Conservation (phyloP, 345 rosid species). For the Leavenworthia alabamica region DNA sequence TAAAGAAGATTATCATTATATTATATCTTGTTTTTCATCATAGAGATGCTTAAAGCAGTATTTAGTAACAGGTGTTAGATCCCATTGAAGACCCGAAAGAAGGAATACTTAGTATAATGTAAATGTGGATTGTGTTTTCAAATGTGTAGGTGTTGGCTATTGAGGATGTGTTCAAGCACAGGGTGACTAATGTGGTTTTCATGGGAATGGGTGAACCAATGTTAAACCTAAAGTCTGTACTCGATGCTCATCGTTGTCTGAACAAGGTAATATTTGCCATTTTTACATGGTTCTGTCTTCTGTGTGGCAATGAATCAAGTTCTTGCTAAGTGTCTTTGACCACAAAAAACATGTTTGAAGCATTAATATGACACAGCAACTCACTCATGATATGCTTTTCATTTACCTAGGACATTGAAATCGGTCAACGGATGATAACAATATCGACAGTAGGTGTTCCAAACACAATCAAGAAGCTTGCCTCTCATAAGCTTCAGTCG, state of each 20-base stretch:
- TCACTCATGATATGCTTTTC: conserved; percentile 1
- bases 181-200: conserved; percentile 93
- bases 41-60: background rate
- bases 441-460: conserved; percentile 97
- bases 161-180: conserved; percentile 80
- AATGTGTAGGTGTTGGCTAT: conserved; percentile 68
- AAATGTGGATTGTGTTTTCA: background rate
- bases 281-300: background rate
- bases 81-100: background rate
- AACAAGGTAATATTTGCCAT: conserved; percentile 55
- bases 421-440: conserved; percentile 97
- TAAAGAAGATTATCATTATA: background rate
- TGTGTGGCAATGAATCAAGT: background rate
- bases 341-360: background rate
- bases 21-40: background rate
- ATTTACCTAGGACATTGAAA: conserved; percentile 69
- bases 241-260: conserved; percentile 85
- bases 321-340: conserved; percentile 1
- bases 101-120: background rate
- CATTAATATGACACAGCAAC: background rate
- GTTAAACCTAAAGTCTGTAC: conserved; percentile 86
- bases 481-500: conserved; percentile 89
- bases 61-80: background rate
- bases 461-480: conserved; percentile 84
- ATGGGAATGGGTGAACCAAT: conserved; percentile 99